Conservation (phyloP, 352 stramenopile species). For the Phytophthora sp. region DNA sequence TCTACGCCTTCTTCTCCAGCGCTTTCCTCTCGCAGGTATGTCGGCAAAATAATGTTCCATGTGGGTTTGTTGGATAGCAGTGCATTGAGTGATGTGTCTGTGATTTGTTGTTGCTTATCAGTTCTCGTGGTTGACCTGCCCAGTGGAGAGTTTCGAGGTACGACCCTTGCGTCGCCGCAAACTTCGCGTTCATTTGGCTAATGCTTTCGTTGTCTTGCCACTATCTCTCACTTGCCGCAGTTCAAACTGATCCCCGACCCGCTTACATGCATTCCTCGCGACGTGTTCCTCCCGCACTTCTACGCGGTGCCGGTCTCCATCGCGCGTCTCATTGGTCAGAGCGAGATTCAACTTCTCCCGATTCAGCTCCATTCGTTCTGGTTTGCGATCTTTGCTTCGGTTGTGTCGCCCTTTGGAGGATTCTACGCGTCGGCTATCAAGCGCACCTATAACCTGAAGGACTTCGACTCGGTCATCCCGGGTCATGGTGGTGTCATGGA, state of each 20-base stretch:
- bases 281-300: slow-evolving; percentile 65
- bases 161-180: neutral
- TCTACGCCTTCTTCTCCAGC: slow-evolving; percentile 94
- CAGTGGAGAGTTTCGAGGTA: slow-evolving; percentile 82
- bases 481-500: slow-evolving; percentile 98
- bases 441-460: slow-evolving; percentile 98
- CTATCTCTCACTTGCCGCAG: slow-evolving; percentile 24
- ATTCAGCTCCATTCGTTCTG: slow-evolving; percentile 96
- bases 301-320: slow-evolving; percentile 80
- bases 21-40: slow-evolving; percentile 85
- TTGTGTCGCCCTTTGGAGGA: slow-evolving; percentile 99
- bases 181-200: slow-evolving; percentile 6
- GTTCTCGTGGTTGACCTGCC: slow-evolving; percentile 95
- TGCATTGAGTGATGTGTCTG: slow-evolving; percentile 1
- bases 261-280: slow-evolving; percentile 64
- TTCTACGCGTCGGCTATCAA: slow-evolving; percentile 99
- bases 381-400: slow-evolving; percentile 96
- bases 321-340: slow-evolving; percentile 76
- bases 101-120: slow-evolving; percentile 21
- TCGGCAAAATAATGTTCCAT: neutral
- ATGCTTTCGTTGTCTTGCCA: neutral
- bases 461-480: slow-evolving; percentile 99
- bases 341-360: slow-evolving; percentile 85
- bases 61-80: slow-evolving; percentile 2
- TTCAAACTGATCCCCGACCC: slow-evolving; percentile 72